Conservation (phyloP, 352 stramenopile genomes). For the Phytophthora rubi region DNA sequence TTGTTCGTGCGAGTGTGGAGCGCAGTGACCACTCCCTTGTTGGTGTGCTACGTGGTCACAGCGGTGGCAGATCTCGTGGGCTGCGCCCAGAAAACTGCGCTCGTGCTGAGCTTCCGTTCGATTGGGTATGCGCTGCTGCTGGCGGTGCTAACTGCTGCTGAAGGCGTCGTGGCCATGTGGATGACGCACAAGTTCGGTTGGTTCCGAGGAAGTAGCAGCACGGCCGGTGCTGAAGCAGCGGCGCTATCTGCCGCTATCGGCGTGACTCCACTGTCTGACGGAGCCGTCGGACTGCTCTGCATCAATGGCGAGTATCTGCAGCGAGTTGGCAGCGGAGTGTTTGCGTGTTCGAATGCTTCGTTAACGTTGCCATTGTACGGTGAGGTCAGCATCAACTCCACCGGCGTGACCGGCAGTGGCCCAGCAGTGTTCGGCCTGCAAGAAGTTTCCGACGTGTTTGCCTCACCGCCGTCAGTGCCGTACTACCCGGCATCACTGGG, state of each 20-base stretch:
- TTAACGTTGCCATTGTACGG: slow-evolving; percentile 47
- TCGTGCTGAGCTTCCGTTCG: slow-evolving; percentile 45
- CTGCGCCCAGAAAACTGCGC: slow-evolving; percentile 41
- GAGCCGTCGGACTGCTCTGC: slow-evolving; percentile 52
- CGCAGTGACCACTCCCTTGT: slow-evolving; percentile 45
- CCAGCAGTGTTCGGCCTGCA: slow-evolving; percentile 42
- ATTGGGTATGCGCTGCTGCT: slow-evolving; percentile 42
- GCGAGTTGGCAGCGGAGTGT: slow-evolving; percentile 29
- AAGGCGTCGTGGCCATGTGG: slow-evolving; percentile 49
- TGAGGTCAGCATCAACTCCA: slow-evolving; percentile 33
- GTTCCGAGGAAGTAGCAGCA: slow-evolving; percentile 25
- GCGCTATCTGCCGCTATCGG: slow-evolving; percentile 30
- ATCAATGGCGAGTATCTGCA: slow-evolving; percentile 45
- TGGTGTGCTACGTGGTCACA: slow-evolving; percentile 57
- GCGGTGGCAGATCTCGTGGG: slow-evolving; percentile 50
- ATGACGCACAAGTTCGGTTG: slow-evolving; percentile 33
- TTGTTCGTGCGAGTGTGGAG: slow-evolving; percentile 60
- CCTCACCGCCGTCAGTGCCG: neutral
- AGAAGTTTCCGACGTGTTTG: slow-evolving; percentile 36
- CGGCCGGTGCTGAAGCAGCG: slow-evolving; percentile 2
- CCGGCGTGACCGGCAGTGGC: slow-evolving; percentile 17
- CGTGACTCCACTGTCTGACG: slow-evolving; percentile 27
- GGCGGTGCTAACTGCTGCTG: slow-evolving; percentile 35
- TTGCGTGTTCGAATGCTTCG: slow-evolving; percentile 54
- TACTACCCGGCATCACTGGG: slow-evolving; percentile 40